Evolutionary conservation across 306 rosid species (phyloP).

Genomic region (Glycine latifolia): DNA sequence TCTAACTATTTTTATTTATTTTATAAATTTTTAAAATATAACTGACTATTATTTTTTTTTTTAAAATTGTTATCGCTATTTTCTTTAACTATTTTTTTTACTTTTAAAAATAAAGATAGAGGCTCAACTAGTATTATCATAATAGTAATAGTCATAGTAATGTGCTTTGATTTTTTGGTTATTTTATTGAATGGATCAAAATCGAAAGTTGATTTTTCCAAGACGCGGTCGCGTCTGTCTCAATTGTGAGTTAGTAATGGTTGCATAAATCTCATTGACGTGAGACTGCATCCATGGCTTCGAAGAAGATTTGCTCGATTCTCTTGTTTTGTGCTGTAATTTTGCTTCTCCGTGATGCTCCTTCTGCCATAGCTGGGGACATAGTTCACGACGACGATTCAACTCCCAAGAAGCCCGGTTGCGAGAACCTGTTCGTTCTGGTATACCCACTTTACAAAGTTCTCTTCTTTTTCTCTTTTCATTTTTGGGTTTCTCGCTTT

Average conservation of each 20-base stretch:
- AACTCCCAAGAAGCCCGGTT: slow-evolving; percentile 93
- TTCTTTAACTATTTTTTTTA: too few relatives aligned
- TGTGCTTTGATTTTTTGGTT: not conserved
- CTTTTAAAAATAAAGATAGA: too few relatives aligned
- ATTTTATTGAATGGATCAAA: slow-evolving; percentile 22
- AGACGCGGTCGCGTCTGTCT: not conserved
- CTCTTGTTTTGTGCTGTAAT: slow-evolving; percentile 45
- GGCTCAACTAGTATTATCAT: too few relatives aligned
- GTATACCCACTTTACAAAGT: slow-evolving; percentile 52
- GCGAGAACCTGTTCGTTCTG: slow-evolving; percentile 86
- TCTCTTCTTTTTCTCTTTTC: slow-evolving; percentile 32
- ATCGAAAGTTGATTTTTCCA: not conserved
- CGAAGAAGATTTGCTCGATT: slow-evolving; percentile 49
- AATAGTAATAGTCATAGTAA: not conserved
- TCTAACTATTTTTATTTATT: too few relatives aligned
- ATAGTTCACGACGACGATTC: slow-evolving; percentile 76
- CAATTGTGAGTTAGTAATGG: slow-evolving; percentile 54
- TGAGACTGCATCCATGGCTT: slow-evolving; percentile 59
- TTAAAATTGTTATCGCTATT: too few relatives aligned
- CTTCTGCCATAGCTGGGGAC: slow-evolving; percentile 72
- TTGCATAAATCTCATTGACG: slow-evolving; percentile 43
- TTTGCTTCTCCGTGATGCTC: slow-evolving; percentile 49
- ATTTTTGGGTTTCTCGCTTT: slow-evolving; percentile 42
- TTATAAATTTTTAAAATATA: too few relatives aligned
- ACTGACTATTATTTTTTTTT: too few relatives aligned